A percentile compares a stretch with the other conserved stretches of the same genome.
Evolutionary conservation across 148 eudicot genomes (phyloP).

Genomic region (Drosera capensis): DNA sequence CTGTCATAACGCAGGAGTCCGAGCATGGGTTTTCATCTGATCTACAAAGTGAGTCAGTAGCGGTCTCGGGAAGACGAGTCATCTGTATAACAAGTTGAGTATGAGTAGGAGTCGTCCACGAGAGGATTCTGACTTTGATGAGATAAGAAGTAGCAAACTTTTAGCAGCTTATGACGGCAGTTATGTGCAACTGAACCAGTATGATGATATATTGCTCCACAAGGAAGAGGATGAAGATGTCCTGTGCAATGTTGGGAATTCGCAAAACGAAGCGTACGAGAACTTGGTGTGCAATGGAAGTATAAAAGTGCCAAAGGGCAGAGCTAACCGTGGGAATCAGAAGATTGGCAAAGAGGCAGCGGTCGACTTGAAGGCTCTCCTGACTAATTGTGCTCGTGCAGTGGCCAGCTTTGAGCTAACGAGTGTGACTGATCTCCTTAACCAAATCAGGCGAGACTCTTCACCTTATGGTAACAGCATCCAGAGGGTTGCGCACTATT

Average conservation of each 20-base stretch:
- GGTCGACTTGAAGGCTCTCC: slow-evolving; percentile 33
- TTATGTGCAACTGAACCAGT: slow-evolving; percentile 39
- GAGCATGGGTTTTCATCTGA: background rate
- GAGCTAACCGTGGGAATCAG: slow-evolving; percentile 20
- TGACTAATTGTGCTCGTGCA: slow-evolving; percentile 46
- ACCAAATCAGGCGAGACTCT: slow-evolving; percentile 13
- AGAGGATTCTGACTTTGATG: slow-evolving; percentile 24
- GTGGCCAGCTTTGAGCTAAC: slow-evolving; percentile 39
- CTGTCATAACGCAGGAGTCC: background rate
- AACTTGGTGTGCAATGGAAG: slow-evolving; percentile 3
- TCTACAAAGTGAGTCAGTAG: slow-evolving; percentile 7
- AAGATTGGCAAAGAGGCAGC: slow-evolving; percentile 15
- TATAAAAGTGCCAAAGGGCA: slow-evolving; percentile 9
- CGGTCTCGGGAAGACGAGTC: slow-evolving; percentile 11
- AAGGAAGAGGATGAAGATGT: slow-evolving; percentile 10
- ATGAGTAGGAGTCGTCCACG: slow-evolving; percentile 35
- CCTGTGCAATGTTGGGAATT: background rate
- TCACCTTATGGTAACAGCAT: slow-evolving; percentile 6
- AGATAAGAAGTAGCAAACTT: slow-evolving; percentile 38
- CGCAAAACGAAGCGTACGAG: slow-evolving; percentile 3
- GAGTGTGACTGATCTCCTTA: slow-evolving; percentile 30
- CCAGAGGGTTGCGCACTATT: slow-evolving; percentile 10
- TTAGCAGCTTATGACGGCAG: slow-evolving; percentile 20
- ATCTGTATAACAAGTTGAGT: slow-evolving; percentile 13
- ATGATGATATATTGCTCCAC: slow-evolving; percentile 40